phyloP scores from a whole-genome alignment of 768 basidiomycete species.

The Suillus clintonianus region DNA sequence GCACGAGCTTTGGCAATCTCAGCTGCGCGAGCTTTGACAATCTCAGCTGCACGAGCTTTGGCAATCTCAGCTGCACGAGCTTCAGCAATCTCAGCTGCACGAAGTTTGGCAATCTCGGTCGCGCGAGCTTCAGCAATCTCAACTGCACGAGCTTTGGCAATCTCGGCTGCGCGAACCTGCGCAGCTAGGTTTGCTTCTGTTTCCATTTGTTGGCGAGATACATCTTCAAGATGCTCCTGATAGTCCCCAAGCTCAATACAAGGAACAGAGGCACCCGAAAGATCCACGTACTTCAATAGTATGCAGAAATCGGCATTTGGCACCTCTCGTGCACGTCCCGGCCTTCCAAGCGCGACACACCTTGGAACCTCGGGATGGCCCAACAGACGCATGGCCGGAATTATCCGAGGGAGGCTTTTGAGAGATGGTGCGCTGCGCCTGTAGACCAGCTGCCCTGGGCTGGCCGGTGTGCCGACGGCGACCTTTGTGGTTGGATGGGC shows the following conservation, averaged over 20 bases:
- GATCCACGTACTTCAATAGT: constrained; percentile 29
- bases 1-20: neutral
- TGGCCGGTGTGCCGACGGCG: neutral
- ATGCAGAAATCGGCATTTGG: constrained; percentile 38
- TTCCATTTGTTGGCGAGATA: neutral
- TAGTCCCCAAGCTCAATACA: neutral
- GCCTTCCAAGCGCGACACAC: constrained; percentile 36
- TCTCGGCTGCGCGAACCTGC: neutral
- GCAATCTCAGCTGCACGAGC: neutral
- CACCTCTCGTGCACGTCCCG: constrained; percentile 39
- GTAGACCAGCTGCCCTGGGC: neutral
- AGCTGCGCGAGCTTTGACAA: neutral
- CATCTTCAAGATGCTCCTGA: neutral
- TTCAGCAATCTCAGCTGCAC: neutral
- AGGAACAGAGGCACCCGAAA: neutral
- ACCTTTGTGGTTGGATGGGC: neutral
- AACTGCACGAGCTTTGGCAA: neutral
- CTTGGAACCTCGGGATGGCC: constrained; percentile 15
- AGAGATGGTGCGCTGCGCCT: neutral
- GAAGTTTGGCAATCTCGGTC: neutral
- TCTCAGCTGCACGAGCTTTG: neutral
- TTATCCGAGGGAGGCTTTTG: neutral
- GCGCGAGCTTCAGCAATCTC: neutral
- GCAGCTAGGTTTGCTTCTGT: neutral
- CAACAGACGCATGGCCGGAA: constrained; percentile 13